Evolutionary conservation across 306 rosid species (phyloP), one percentile per base, ranked within the genome.

Genomic region (Abrus pulchellus): DNA sequence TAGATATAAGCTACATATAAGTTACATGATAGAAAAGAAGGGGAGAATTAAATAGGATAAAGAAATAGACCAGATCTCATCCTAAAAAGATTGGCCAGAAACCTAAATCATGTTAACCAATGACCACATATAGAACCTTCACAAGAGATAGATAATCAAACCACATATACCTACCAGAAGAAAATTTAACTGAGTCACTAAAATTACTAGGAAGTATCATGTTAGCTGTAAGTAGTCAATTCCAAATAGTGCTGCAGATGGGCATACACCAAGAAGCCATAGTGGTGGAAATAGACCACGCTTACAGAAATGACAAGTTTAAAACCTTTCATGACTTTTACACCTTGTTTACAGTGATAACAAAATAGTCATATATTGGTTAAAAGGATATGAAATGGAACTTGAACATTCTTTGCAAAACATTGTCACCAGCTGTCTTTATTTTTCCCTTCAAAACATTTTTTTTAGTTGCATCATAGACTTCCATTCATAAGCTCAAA

Each of bases 31-130:
- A 12, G 28, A 36, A 41, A 56, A 47, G 28, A 30, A 33, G 20
- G 28, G 32, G 0, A 74, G 57, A 59, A 13, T 34, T 33, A 63
- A n/a, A 40, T 27, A 44, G 20, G 20, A 20, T 20, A 63, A 40
- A 55, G 40, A 68, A 32, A 69, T 29, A n/a, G 44, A 68, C 65
- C 13, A 11, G 11, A 30, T 57, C 81, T 9, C 41, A 9, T 75
- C 81, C 32, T 65, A 75, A 36, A 61, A 67, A 3, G 36, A 36
- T 72, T 32, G 49, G 32, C 36, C 64, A 48, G 61, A 68, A 70
- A 69, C 73, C 76, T 72, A 28, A 77, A 74, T 73, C 34, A 64
- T 48, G 44, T 43, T 43, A 66, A 20, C 59, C 48, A 38, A 38
- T 62, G 55, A 32, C 41, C 54, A 61, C 66, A 62, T 28, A 64